Conservation (phyloP, 2,329 filamentous ascomycete genomes). For the Neurospora sp. region DNA sequence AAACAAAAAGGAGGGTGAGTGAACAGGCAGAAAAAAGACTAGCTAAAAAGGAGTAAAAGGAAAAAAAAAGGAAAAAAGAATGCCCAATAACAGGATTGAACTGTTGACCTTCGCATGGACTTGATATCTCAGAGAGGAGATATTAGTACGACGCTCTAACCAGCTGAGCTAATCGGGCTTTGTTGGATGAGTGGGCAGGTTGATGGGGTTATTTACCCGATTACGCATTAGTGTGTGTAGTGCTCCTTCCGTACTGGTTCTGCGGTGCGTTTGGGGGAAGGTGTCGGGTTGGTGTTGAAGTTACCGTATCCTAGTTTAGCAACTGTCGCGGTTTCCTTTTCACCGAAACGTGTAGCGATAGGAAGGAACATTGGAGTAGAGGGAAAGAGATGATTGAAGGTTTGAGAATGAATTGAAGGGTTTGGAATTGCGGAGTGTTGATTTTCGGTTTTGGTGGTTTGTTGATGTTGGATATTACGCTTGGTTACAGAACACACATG, state of each 20-base stretch:
- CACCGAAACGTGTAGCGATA: too few species aligned
- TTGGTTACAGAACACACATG: background rate
- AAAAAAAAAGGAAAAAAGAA: background rate
- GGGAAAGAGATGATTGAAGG: background rate
- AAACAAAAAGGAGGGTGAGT: background rate
- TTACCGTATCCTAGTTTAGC: too few species aligned
- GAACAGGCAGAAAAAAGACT: background rate
- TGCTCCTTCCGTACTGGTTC: background rate
- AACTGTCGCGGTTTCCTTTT: too few species aligned
- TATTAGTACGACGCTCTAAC: background rate
- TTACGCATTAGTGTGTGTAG: too few species aligned
- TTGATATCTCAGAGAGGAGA: background rate
- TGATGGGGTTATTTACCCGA: background rate
- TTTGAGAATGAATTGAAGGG: background rate
- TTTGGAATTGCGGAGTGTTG: background rate
- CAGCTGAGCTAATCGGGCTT: background rate
- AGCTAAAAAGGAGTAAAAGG: too few species aligned
- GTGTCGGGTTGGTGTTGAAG: too few species aligned
- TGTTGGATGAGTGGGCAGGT: fast-evolving
- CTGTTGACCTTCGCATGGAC: background rate
- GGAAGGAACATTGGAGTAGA: too few species aligned
- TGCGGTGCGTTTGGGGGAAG: background rate
- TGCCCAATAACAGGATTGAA: background rate
- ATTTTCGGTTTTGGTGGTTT: background rate
- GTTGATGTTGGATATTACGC: background rate